phyloP scores from a whole-genome alignment of 305 asterid species.

The Fraxinus greggii region DNA sequence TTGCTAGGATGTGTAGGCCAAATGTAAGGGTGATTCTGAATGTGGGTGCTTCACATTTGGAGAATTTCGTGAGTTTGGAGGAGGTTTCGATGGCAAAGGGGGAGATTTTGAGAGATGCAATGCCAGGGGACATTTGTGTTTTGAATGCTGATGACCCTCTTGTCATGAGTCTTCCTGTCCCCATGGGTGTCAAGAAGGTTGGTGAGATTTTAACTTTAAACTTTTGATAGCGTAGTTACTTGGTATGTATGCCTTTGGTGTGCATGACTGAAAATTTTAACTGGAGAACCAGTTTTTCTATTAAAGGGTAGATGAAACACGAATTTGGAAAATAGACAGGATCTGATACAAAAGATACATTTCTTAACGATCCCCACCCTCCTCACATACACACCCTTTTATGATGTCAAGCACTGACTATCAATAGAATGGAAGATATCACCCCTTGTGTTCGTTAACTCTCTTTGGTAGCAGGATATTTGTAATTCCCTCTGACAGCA shows the following conservation, averaged over 20 bases:
- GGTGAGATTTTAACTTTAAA: not conserved
- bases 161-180: constrained; percentile 31
- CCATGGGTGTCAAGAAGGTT: constrained; percentile 32
- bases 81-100: constrained; percentile 34
- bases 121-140: constrained; percentile 33
- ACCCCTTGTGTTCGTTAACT: not conserved
- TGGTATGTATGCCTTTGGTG: not conserved
- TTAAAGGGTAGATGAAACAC: not conserved
- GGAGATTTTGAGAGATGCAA: constrained; percentile 39
- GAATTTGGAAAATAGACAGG: not conserved
- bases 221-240: not conserved
- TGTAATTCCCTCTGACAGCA: not conserved
- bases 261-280: not conserved
- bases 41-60: constrained; percentile 41
- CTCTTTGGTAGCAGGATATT: not conserved
- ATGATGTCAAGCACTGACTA: not conserved
- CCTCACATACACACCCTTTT: not conserved
- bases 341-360: not conserved
- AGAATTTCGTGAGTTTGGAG: constrained; percentile 30
- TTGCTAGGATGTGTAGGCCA: constrained; percentile 33
- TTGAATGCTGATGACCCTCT: constrained; percentile 41
- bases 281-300: not conserved
- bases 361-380: not conserved
- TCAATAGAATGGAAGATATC: not conserved
- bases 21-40: constrained; percentile 35